Conservation (phyloP, 179 eudicot species). For the Silene vulgaris region DNA sequence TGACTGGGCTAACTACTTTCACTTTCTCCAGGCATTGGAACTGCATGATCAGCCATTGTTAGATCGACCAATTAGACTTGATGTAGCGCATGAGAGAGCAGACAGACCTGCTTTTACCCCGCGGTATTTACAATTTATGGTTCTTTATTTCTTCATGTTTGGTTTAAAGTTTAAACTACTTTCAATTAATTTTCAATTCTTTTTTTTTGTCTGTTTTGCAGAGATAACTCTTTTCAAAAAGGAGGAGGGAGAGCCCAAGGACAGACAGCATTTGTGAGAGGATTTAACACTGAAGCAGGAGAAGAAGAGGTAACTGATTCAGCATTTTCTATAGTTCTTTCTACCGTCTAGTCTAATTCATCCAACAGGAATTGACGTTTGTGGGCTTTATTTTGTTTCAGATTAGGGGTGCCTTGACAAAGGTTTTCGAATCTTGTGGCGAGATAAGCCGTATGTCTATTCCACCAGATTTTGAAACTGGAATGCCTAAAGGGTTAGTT, state of each 20-base stretch:
- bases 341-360: not conserved
- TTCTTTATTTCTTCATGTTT: not conserved
- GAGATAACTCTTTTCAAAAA: constrained; percentile 57
- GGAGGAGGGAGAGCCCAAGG: constrained; percentile 41
- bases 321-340: not conserved
- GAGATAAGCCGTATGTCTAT: constrained; percentile 46
- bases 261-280: constrained; percentile 51
- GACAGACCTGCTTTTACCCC: constrained; percentile 45
- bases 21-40: constrained; percentile 49
- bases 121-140: constrained; percentile 31
- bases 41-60: constrained; percentile 44
- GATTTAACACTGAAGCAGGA: constrained; percentile 52
- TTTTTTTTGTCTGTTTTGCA: not conserved
- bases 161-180: not conserved
- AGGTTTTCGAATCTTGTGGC: constrained; percentile 64
- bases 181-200: not conserved
- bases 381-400: constrained; percentile 22
- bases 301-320: constrained; percentile 46
- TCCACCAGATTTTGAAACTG: constrained; percentile 50
- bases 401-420: constrained; percentile 46
- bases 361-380: not conserved
- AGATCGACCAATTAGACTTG: constrained; percentile 58
- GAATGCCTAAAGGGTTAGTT: constrained; percentile 46
- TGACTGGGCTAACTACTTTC: not conserved
- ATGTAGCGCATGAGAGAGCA: constrained; percentile 18